phyloP scores from a whole-genome alignment of 352 stramenopile species.

The Phytophthora pistaciae region DNA sequence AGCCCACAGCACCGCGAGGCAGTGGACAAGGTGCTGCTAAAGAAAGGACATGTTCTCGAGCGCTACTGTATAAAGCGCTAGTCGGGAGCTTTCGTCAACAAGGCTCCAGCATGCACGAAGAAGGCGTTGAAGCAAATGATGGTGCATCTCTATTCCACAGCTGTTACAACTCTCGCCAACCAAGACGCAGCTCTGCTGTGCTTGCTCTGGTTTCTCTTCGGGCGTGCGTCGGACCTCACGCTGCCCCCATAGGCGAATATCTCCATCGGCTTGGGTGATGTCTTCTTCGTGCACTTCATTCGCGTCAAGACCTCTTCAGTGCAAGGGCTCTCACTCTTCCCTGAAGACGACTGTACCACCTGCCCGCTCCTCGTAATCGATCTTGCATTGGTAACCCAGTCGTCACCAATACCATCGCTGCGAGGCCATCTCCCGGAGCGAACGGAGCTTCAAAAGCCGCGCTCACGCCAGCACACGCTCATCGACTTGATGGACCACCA shows the following conservation, averaged over 20 bases:
- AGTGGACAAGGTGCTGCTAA: conserved; percentile 19
- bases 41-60: conserved; percentile 22
- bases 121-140: conserved; percentile 11
- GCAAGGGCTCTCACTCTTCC: conserved; percentile 6
- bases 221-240: neutral
- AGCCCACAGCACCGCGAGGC: conserved; percentile 10
- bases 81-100: conserved; percentile 9
- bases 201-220: conserved; percentile 34
- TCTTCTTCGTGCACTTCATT: conserved; percentile 7
- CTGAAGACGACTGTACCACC: conserved; percentile 4
- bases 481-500: conserved; percentile 6
- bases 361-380: conserved; percentile 16
- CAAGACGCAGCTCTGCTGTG: conserved; percentile 29
- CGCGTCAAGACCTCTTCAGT: conserved; percentile 7
- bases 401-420: neutral
- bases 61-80: conserved; percentile 19
- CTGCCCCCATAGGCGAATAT: neutral
- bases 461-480: neutral
- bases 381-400: neutral
- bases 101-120: conserved; percentile 16
- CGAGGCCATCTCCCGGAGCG: neutral
- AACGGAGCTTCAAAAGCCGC: neutral
- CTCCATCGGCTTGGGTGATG: neutral
- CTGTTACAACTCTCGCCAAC: conserved; percentile 3
- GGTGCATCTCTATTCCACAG: conserved; percentile 18